phyloP scores from a whole-genome alignment of 2,329 filamentous ascomycete species.

The Malbranchea cinnamomea region DNA sequence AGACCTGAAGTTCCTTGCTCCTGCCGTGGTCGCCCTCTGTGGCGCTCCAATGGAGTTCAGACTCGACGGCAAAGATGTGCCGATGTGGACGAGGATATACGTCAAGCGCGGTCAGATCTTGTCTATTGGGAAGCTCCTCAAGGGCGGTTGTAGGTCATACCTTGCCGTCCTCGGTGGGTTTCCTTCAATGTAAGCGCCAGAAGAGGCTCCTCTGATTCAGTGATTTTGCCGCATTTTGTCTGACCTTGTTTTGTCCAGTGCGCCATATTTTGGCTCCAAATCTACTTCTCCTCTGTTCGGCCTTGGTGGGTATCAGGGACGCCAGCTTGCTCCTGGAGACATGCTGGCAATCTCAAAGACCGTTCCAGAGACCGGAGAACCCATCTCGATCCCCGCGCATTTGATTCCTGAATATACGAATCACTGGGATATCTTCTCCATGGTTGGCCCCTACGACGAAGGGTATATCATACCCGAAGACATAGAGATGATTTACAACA shows the following conservation, averaged over 20 bases:
- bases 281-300: constrained; percentile 42
- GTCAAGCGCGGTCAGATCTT: constrained; percentile 38
- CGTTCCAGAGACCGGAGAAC: constrained; percentile 18
- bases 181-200: constrained; percentile 13
- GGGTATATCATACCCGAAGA: constrained; percentile 38
- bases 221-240: constrained; percentile 29
- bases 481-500: constrained; percentile 42
- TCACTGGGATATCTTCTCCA: constrained; percentile 38
- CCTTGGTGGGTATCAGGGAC: constrained; percentile 46
- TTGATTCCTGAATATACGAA: constrained; percentile 35
- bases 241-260: too few relatives aligned
- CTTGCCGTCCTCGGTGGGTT: constrained; percentile 43
- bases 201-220: not conserved
- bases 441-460: constrained; percentile 43
- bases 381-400: constrained; percentile 28
- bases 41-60: constrained; percentile 39
- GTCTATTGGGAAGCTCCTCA: constrained; percentile 39
- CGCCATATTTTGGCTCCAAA: constrained; percentile 42
- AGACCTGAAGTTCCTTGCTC: constrained; percentile 39
- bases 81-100: constrained; percentile 42
- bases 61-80: constrained; percentile 34
- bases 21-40: constrained; percentile 41
- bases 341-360: constrained; percentile 32
- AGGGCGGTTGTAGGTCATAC: constrained; percentile 42
- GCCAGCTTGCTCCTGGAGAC: constrained; percentile 40